Evolutionary conservation across 106 monocot species (phyloP).

Genomic region (Xerophyta viscosa): DNA sequence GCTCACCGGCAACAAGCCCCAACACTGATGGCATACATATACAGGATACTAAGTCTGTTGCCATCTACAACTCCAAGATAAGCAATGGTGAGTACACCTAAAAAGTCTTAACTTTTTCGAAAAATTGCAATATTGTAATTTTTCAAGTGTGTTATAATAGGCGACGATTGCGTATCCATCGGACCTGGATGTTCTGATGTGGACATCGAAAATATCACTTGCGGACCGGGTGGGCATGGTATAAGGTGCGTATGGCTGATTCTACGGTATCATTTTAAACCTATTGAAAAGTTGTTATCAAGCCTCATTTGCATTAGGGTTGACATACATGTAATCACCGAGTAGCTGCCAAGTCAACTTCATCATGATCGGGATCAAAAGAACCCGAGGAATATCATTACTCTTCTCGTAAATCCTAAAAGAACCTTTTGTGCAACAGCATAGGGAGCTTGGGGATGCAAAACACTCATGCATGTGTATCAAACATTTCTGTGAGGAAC

Average conservation of each 20-base stretch:
- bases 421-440: too few species aligned
- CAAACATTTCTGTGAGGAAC: conserved; percentile 68
- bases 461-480: conserved; percentile 80
- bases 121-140: not conserved
- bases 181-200: conserved; percentile 68
- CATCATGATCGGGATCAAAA: too few species aligned
- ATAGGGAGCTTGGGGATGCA: conserved; percentile 93
- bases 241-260: too few species aligned
- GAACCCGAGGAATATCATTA: too few species aligned
- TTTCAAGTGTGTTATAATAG: conserved; percentile 14
- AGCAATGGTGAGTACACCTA: conserved; percentile 48
- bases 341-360: too few species aligned
- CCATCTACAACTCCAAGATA: conserved; percentile 73
- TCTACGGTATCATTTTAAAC: too few species aligned
- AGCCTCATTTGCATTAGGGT: too few species aligned
- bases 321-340: too few species aligned
- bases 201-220: conserved; percentile 79
- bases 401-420: too few species aligned
- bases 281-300: too few species aligned
- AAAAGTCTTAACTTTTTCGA: not conserved
- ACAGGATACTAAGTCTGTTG: conserved; percentile 68
- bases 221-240: conserved; percentile 86
- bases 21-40: conserved; percentile 96
- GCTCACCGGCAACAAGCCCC: conserved; percentile 75
- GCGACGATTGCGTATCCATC: conserved; percentile 97